Evolutionary conservation across 2,329 filamentous ascomycete genomes (phyloP).

Genomic region (Penicillium griseofulvum): DNA sequence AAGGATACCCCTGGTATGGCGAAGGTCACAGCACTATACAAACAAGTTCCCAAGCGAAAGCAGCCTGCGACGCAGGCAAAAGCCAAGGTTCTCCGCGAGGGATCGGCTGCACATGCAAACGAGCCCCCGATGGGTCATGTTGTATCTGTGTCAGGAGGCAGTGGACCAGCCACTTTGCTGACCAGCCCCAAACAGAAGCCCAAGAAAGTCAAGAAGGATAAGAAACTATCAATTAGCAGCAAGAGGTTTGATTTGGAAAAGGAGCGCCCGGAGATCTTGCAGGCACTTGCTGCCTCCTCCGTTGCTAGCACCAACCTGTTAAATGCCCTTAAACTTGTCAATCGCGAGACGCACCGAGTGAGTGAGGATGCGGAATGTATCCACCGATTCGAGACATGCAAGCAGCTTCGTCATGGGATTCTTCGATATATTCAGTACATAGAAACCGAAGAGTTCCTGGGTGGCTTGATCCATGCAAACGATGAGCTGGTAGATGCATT

Average conservation of each 20-base stretch:
- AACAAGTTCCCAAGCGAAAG: constrained; percentile 65
- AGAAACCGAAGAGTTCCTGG: constrained; percentile 87
- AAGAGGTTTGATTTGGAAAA: constrained; percentile 78
- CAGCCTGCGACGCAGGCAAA: constrained; percentile 71
- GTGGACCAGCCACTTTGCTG: constrained; percentile 39
- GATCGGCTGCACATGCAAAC: constrained; percentile 52
- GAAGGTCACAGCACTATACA: constrained; percentile 74
- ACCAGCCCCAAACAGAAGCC: constrained; percentile 37
- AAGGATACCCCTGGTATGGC: constrained; percentile 77
- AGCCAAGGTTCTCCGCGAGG: constrained; percentile 80
- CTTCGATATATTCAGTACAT: constrained; percentile 90
- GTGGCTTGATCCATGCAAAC: constrained; percentile 86
- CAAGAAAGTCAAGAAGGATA: constrained; percentile 55
- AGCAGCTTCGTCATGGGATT: constrained; percentile 77
- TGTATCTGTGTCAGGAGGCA: constrained; percentile 39
- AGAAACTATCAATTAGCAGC: constrained; percentile 46
- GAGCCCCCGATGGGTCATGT: constrained; percentile 40
- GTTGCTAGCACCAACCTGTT: constrained; percentile 87
- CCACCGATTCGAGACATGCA: constrained; percentile 80
- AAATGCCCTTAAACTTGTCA: constrained; percentile 85
- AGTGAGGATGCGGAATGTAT: constrained; percentile 77
- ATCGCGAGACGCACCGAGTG: constrained; percentile 82
- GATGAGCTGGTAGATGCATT: constrained; percentile 92
- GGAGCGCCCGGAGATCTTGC: constrained; percentile 83
- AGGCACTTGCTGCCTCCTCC: constrained; percentile 82